Conservation (phyloP, 1,284 basidiomycete genomes). For the Malassezia nana region DNA sequence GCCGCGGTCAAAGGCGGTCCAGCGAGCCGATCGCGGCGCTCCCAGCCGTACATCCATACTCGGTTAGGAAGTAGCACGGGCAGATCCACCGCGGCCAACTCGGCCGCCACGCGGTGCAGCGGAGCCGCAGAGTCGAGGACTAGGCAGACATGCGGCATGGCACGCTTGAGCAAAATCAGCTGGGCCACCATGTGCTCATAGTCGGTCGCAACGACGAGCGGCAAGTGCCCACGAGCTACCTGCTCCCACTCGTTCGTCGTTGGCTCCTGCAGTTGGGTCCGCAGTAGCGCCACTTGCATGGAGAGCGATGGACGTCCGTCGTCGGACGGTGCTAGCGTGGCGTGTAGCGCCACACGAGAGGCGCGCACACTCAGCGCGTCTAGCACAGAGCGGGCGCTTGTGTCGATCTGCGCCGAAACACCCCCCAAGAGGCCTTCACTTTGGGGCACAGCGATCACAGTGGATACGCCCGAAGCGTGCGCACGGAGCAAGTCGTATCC, state of each 20-base stretch:
- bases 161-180: conserved; percentile 62
- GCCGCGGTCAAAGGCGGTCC: conserved; percentile 65
- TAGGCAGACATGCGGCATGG: conserved; percentile 58
- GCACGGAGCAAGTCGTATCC: conserved; percentile 44
- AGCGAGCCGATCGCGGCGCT: conserved; percentile 59
- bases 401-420: conserved; percentile 27
- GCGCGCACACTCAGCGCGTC: conserved; percentile 60
- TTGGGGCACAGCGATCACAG: conserved; percentile 53
- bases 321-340: conserved; percentile 54
- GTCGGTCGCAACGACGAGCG: conserved; percentile 62
- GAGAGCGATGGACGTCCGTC: conserved; percentile 55
- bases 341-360: conserved; percentile 62
- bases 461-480: conserved; percentile 56
- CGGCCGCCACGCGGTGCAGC: conserved; percentile 58
- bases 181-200: conserved; percentile 66
- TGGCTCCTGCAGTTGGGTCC: conserved; percentile 55
- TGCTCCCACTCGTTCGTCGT: conserved; percentile 51
- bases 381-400: conserved; percentile 48
- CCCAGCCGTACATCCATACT: conserved; percentile 62
- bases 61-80: conserved; percentile 63
- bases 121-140: conserved; percentile 64
- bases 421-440: conserved; percentile 55
- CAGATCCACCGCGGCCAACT: conserved; percentile 61
- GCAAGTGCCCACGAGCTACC: conserved; percentile 52
- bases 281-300: conserved; percentile 62